A percentile compares a stretch with the other conserved stretches of the same genome.
Evolutionary conservation across 2,329 filamentous ascomycete genomes (phyloP).

Genomic region (Pseudocercospora fuligena): DNA sequence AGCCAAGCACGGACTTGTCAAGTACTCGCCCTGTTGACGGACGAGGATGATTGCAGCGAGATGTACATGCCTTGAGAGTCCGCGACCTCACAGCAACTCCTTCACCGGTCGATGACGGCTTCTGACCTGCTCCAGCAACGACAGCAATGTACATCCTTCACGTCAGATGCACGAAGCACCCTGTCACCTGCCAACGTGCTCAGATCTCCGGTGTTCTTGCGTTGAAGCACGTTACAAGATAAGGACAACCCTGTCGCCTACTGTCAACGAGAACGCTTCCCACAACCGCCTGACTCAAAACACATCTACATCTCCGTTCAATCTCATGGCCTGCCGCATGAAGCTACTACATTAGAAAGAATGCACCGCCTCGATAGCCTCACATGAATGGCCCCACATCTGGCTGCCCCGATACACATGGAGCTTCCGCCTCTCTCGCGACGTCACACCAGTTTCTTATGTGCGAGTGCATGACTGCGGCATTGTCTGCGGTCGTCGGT

Average conservation of each 20-base stretch:
- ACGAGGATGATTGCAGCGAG: too few species aligned
- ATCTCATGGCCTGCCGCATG: too few species aligned
- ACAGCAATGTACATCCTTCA: not conserved
- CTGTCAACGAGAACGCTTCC: not conserved
- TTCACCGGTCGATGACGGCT: not conserved
- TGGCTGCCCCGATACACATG: too few species aligned
- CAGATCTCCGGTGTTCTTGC: not conserved
- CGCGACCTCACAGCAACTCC: not conserved
- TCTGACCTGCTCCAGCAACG: too few species aligned
- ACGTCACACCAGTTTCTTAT: too few species aligned
- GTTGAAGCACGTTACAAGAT: not conserved
- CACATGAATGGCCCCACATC: too few species aligned
- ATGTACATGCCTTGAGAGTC: too few species aligned
- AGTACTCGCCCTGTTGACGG: not conserved
- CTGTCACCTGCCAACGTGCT: not conserved
- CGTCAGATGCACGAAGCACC: not conserved
- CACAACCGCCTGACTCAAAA: not conserved
- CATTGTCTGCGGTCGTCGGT: too few species aligned
- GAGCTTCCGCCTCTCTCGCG: too few species aligned
- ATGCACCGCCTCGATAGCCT: too few species aligned
- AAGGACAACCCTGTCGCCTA: not conserved
- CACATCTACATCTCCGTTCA: not conserved
- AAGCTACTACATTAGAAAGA: too few species aligned
- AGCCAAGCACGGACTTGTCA: not conserved
- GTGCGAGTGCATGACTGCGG: too few species aligned